A percentile compares a stretch with the other conserved stretches of the same genome.
These are phyloP conservation scores for Rhexocercosporidium sp. DNA, from an alignment of 2,329 filamentous ascomycete genomes.

Conservation along the genomic window DNA sequence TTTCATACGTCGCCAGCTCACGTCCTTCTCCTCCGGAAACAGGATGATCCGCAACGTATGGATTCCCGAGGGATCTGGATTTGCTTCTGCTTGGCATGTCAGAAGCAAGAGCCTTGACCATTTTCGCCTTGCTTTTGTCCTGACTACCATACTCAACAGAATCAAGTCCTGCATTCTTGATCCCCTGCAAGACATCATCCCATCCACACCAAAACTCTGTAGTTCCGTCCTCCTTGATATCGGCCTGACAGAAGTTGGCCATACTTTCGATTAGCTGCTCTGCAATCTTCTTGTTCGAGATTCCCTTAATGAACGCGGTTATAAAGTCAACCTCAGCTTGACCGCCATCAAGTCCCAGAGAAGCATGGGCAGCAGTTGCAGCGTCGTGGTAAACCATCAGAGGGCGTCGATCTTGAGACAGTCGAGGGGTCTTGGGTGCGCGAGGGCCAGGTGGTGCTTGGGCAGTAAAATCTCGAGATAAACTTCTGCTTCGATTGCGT, in stretches of 20 bases:
- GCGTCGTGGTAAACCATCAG: constrained; percentile 15
- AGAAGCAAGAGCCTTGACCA: too few relatives aligned
- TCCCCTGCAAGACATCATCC: constrained; percentile 28
- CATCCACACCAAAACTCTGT: constrained; percentile 33
- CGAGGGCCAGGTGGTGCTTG: not conserved
- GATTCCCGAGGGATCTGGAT: not conserved
- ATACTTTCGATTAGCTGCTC: constrained; percentile 27
- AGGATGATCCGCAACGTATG: not conserved
- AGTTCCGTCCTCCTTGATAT: constrained; percentile 23
- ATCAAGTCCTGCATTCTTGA: constrained; percentile 23
- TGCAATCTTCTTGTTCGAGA: constrained; percentile 16
- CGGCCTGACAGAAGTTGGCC: constrained; percentile 21
- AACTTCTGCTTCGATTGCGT: not conserved
- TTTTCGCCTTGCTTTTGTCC: not conserved
- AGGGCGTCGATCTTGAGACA: constrained; percentile 15
- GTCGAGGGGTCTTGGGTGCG: not conserved
- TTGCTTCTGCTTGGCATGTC: not conserved
- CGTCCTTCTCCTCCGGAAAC: not conserved
- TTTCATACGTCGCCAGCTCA: not conserved
- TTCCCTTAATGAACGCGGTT: constrained; percentile 30
- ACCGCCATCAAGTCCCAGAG: constrained; percentile 4
- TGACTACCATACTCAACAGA: not conserved
- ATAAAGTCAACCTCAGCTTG: constrained; percentile 29
- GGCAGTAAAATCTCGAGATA: not conserved
- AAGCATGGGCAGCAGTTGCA: not conserved